phyloP scores from a whole-genome alignment of 257 asterid genomes.

The Penstemon newberryi region DNA sequence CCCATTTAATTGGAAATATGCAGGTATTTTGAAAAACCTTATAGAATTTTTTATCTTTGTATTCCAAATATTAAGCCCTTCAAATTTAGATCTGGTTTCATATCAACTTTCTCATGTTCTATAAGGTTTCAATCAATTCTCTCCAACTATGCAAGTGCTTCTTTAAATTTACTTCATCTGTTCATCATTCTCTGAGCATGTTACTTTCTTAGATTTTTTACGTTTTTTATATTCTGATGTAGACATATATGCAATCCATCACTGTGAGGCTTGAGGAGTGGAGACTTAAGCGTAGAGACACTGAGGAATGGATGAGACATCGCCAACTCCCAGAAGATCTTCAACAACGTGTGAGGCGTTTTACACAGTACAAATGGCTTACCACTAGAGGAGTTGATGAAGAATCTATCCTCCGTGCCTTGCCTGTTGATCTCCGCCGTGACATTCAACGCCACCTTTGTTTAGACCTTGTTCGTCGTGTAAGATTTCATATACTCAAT shows the following conservation, averaged over 20 bases:
- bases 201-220: neutral
- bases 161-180: neutral
- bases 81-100: too few relatives aligned
- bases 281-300: conserved; percentile 83
- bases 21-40: conserved; percentile 51
- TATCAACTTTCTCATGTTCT: too few relatives aligned
- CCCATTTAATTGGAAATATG: conserved; percentile 91
- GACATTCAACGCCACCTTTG: conserved; percentile 86
- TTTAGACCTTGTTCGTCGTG: conserved; percentile 84
- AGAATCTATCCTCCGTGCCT: conserved; percentile 62
- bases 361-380: conserved; percentile 80
- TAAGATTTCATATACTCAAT: conserved; percentile 34
- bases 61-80: too few relatives aligned
- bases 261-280: conserved; percentile 95
- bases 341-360: conserved; percentile 67
- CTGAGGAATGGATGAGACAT: conserved; percentile 96
- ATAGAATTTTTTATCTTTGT: neutral
- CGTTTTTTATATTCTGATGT: conserved; percentile 15
- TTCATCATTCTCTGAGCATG: neutral
- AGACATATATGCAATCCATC: conserved; percentile 87
- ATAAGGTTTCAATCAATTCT: neutral
- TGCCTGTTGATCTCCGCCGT: conserved; percentile 84
- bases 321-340: conserved; percentile 75
- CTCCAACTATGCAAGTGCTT: neutral
- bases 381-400: conserved; percentile 85